Evolutionary conservation across 768 basidiomycete species (phyloP), one percentile per base, ranked within the genome.

Genomic region (Crassisporium funariophilum): DNA sequence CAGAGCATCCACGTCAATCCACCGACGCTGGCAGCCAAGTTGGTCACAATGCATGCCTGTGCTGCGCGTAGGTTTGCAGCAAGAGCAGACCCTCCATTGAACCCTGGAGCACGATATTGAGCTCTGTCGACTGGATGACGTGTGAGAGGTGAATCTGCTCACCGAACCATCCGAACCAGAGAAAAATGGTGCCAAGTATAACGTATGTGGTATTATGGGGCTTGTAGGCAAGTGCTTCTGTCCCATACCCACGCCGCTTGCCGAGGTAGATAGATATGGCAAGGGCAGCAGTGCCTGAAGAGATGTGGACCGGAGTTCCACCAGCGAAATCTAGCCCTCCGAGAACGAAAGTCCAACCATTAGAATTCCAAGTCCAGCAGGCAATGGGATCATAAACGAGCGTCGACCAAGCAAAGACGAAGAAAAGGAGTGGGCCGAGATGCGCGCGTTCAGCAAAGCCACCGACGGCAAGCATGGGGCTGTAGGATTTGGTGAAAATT

Each of bases 281-380:
- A 15, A 99, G 79, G 5, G 92, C 95, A 1, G 92, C 94, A 1
- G 84, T 85, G 38, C 95, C 95, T 11, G 92, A 94, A 9, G 91
- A 89, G 54, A 99, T 98, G 64, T 99, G 95, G 55, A 99, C 93
- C n/a, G 95, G 95, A 4, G 92, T 95, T 41, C 95, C 95, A 21
- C 95, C 95, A 12, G 95, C 95, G 49, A 97, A 95, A 64, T 94
- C 91, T 47, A 92, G 86, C 52, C 87, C 88, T 19, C 91, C 95
- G 36, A 89, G 74, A 23, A 81, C 63, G 68, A 72, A 82, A 0
- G 87, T 84, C 94, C 81, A 83, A 29, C 83, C 83, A 24, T 88
- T 80, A 27, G 78, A 53, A 58, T 92, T 93, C 95, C 95, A 98
- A 2, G 93, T 90, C 94, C 95, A 97, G 69, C 90, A 93, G 0